Conservation (phyloP, 768 basidiomycete species). For the Suillus spraguei region DNA sequence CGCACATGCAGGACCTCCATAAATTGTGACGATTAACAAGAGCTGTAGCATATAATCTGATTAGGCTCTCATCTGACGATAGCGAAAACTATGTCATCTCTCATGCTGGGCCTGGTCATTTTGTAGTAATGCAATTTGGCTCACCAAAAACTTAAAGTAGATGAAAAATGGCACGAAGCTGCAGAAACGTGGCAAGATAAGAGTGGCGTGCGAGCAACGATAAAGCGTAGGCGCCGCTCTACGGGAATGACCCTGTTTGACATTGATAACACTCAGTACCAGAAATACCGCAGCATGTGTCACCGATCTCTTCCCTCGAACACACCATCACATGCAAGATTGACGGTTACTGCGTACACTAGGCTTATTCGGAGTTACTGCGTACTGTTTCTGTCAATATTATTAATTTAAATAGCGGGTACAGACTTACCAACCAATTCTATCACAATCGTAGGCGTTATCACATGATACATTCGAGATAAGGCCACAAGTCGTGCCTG, state of each 20-base stretch:
- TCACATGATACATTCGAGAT: neutral
- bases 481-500: neutral
- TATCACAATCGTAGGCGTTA: neutral
- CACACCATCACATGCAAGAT: neutral
- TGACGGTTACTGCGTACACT: neutral
- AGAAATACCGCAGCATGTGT: neutral
- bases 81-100: neutral
- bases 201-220: conserved; percentile 7
- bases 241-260: neutral
- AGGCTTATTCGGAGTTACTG: neutral
- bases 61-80: neutral
- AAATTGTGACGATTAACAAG: neutral
- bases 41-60: neutral
- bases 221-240: neutral
- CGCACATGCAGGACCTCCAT: neutral
- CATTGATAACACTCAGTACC: neutral
- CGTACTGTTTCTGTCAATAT: neutral
- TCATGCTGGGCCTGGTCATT: neutral
- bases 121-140: neutral
- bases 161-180: conserved; percentile 13
- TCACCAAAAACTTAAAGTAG: neutral
- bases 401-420: neutral
- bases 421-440: neutral
- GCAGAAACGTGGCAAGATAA: conserved; percentile 14
- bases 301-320: neutral